Evolutionary conservation across 2,329 filamentous ascomycete species (phyloP).

Genomic region (Colletotrichum lentis): DNA sequence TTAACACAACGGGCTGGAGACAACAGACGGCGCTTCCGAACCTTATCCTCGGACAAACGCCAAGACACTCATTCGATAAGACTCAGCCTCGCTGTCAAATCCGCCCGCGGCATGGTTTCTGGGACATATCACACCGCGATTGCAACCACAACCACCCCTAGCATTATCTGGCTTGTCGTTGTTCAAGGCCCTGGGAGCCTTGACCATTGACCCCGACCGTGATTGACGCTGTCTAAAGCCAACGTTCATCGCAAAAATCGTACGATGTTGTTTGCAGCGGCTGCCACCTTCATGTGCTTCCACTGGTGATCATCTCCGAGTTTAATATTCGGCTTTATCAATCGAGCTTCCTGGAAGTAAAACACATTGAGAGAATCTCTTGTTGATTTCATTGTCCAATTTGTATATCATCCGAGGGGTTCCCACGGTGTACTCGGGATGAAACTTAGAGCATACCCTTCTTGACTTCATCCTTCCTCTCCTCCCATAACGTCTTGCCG

Average conservation of each 20-base stretch:
- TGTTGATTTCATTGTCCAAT: constrained; percentile 20
- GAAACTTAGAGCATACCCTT: constrained; percentile 77
- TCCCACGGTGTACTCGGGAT: neutral
- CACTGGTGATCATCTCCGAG: constrained; percentile 31
- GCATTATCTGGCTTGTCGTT: neutral
- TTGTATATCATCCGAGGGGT: constrained; percentile 20
- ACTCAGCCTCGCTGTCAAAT: constrained; percentile 32
- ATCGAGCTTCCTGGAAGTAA: constrained; percentile 18
- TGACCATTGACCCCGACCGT: constrained; percentile 3
- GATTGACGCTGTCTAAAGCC: constrained; percentile 14
- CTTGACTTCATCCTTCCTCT: constrained; percentile 85
- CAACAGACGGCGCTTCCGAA: constrained; percentile 18
- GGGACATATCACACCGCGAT: constrained; percentile 17
- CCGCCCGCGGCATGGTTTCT: constrained; percentile 27
- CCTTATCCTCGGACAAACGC: constrained; percentile 16
- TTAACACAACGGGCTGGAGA: constrained; percentile 18
- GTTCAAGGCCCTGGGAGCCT: constrained; percentile 23
- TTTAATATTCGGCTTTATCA: constrained; percentile 29
- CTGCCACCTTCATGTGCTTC: constrained; percentile 30
- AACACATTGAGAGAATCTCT: constrained; percentile 20
- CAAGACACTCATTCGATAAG: constrained; percentile 18
- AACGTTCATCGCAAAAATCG: constrained; percentile 38
- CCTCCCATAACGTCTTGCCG: constrained; percentile 98
- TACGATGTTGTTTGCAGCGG: constrained; percentile 35
- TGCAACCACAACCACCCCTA: neutral